Percentiles rank a stretch among this genome's conserved stretches.
Conservation (phyloP, 1,284 basidiomycete genomes). For the Apiotrichum brassicae region DNA sequence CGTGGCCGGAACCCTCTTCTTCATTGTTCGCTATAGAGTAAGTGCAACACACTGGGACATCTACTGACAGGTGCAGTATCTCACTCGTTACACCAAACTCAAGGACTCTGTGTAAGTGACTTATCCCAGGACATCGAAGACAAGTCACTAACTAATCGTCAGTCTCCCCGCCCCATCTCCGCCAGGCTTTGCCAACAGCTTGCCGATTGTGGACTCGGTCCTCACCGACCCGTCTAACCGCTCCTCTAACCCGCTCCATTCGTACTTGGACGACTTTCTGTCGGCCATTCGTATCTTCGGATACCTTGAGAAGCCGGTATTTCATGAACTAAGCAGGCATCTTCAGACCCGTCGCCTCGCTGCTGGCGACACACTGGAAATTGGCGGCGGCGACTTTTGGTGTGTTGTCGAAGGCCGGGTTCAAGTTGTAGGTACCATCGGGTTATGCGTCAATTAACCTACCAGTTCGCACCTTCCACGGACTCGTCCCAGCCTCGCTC, state of each 20-base stretch:
- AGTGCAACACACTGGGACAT: conserved; percentile 51
- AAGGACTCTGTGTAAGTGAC: conserved; percentile 64
- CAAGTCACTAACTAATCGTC: background rate
- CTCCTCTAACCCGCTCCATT: conserved; percentile 67
- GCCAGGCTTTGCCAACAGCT: conserved; percentile 25
- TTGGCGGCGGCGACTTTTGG: conserved; percentile 83
- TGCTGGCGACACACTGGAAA: conserved; percentile 79
- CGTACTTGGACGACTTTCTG: conserved; percentile 90
- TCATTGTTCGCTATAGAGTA: conserved; percentile 76
- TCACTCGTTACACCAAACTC: conserved; percentile 58
- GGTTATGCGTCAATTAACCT: background rate
- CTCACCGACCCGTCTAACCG: conserved; percentile 62
- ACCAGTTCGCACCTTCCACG: conserved; percentile 56
- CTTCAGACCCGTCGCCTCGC: conserved; percentile 84
- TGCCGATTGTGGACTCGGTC: conserved; percentile 32
- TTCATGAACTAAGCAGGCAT: conserved; percentile 88
- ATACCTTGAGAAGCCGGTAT: conserved; percentile 90
- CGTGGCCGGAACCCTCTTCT: conserved; percentile 63
- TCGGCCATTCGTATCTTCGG: conserved; percentile 92
- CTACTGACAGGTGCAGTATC: conserved; percentile 29
- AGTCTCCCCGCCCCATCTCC: conserved; percentile 33
- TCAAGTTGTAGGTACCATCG: conserved; percentile 38
- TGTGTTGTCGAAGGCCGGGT: conserved; percentile 83
- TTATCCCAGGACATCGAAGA: too few relatives aligned
- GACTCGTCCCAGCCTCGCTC: conserved; percentile 16